Evolutionary conservation across 352 stramenopile genomes (phyloP).

Genomic region (Globisporangium heterothallicum): DNA sequence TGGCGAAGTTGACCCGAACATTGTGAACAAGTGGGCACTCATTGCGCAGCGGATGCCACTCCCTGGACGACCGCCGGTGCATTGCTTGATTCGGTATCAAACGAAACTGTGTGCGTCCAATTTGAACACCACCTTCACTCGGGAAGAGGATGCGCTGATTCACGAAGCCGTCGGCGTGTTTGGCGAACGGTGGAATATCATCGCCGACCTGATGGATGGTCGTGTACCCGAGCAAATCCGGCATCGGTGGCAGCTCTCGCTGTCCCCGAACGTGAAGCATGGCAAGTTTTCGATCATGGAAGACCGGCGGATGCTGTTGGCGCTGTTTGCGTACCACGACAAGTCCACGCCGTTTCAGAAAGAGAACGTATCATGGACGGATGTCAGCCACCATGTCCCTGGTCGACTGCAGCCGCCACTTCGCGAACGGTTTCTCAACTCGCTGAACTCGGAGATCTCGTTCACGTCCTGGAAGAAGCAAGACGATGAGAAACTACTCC

Average conservation of each 20-base stretch:
- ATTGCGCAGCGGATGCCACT: conserved; percentile 47
- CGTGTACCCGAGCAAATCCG: conserved; percentile 68
- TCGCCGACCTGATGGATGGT: conserved; percentile 70
- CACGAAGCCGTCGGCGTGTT: conserved; percentile 51
- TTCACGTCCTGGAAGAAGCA: conserved; percentile 49
- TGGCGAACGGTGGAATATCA: conserved; percentile 76
- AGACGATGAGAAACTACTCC: conserved; percentile 43
- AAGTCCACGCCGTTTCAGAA: conserved; percentile 36
- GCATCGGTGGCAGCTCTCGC: conserved; percentile 67
- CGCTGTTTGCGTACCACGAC: conserved; percentile 48
- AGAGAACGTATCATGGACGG: conserved; percentile 48
- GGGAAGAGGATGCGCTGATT: conserved; percentile 47
- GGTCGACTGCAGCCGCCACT: conserved; percentile 46
- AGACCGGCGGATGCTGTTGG: conserved; percentile 57
- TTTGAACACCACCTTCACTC: conserved; percentile 37
- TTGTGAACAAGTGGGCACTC: conserved; percentile 47
- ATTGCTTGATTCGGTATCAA: conserved; percentile 57
- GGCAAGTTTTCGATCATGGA: conserved; percentile 75
- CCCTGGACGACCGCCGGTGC: conserved; percentile 34
- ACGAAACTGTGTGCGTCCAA: conserved; percentile 40
- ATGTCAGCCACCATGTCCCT: conserved; percentile 55
- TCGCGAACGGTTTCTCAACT: conserved; percentile 65
- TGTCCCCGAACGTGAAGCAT: conserved; percentile 53
- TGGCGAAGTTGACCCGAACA: conserved; percentile 24
- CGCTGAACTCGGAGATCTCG: conserved; percentile 58